Base-by-base conservation (phyloP, 202 grass and related monocot species). In the Bolboschoenoplectus hybrid region DNA sequence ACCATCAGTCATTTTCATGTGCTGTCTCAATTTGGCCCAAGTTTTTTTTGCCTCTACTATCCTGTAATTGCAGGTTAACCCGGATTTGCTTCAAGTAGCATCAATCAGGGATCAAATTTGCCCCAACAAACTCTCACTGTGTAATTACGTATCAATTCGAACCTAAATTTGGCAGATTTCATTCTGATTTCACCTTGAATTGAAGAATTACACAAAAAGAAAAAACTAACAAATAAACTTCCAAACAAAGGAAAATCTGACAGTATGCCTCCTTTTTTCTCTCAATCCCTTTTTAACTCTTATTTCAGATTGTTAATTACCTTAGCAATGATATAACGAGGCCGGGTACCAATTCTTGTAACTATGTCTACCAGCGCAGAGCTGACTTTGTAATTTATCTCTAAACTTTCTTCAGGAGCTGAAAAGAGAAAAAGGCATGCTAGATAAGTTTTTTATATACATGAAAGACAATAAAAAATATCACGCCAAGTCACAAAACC, bases 301-400 rank as follows among this genome's bases (percentile, higher is more conserved):
- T 53, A 77, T 56, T 80, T 57, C 75, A 60, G 75, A 19, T 80
- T 55, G 32, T 76, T 26, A 82, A 20, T 82, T 92, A 98, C 96
- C 96, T 98, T 98, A 55, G 96, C 93, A 92, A 98, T 89, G 72
- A 98, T 92, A 82, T 98, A 98, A 81, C 83, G 86, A 50, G 93
- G 96, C 50, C 83, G 89, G 65, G 74, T 86, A 73, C 77, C 81
- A 77, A 98, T 92, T 78, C 86, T 83, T 90, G 75, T 90, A 85
- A 95, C 87, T 88, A 98, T 94, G 62, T 95, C 93, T 70, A 98
- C 96, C 52, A 98, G 89, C 0, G 91, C 91, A 44, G 93, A 98
- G 81, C 93, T 98, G 50, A 95, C 96, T 94, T 98, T 95, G 68
- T 85, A 94, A 86, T 98, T 98, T 86, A 98, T 98, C 73, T 95